Evolutionary conservation across 108 stramenopile species (phyloP), one percentile per base, ranked within the genome.

Genomic region (Pseudonitzschia multiseries): DNA sequence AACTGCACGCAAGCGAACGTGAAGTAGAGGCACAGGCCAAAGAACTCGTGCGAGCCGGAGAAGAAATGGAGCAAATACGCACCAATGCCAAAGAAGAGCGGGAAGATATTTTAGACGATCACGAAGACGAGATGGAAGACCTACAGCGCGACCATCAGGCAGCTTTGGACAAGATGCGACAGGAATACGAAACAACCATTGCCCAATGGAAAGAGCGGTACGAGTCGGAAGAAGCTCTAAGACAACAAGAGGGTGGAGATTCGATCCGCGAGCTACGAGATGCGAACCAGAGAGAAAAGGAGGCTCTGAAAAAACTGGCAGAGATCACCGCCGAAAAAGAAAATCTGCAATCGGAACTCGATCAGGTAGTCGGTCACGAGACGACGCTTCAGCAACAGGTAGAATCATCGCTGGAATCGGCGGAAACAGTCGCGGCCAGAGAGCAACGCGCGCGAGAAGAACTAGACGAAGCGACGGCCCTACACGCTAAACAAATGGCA

Each of bases 21-120:
- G 90, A 94, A 79, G 79, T 94, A 17, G 76, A 82, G 57, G 93
- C 93, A 9, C 93, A 90, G 63, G 79, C 84, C 22, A 67, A 79
- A 48, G 93, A 94, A 84, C 70, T 94, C 27, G 72, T 77, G 18
- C 67, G 85, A 22, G 93, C 93, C 32, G 93, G 89, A 68, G 74
- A 86, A 51, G 76, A 86, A 56, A 86, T 94, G 78, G 88, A 94
- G 64, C 68, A 81, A 32, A 89, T 91, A 51, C 82, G 90, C 26
- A 52, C 76, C 4, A 74, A 76, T n/a, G 71, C 82, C 36, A 79
- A 89, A 53, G 89, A 89, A 75, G 93, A 94, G 69, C 73, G 79
- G 65, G 87, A 93, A 68, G 79, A 88, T 21, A 43, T 91, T 21
- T 44, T 80, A 29, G 81, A 89, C 18, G 85, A 87, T 29, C 90